These are phyloP conservation scores for Nyctanthes arbortristis DNA, from an alignment of 257 asterid genomes.

Conservation along the genomic window DNA sequence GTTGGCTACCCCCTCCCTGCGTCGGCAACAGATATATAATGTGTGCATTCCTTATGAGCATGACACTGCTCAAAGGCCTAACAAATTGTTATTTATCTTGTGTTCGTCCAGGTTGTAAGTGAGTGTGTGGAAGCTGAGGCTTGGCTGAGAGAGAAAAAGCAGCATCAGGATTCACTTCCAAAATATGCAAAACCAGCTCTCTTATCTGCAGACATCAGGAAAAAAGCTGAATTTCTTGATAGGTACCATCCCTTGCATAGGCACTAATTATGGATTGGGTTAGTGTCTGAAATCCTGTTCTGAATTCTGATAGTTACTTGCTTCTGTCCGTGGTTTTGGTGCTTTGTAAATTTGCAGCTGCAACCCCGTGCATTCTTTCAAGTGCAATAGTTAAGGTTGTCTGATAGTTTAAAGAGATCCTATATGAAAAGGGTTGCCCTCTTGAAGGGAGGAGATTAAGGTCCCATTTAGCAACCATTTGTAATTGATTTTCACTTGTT, in stretches of 20 bases:
- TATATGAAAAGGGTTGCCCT: background rate
- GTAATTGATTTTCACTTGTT: too few species aligned
- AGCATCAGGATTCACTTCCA: constrained; percentile 79
- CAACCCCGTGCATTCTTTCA: background rate
- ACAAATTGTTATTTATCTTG: background rate
- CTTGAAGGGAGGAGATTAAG: background rate
- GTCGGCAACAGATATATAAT: background rate
- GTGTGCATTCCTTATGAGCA: background rate
- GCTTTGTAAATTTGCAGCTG: background rate
- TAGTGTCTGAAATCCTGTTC: background rate
- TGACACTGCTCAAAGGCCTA: background rate
- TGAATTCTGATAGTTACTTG: too few species aligned
- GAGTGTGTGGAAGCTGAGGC: constrained; percentile 89
- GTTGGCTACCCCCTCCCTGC: background rate
- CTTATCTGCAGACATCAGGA: constrained; percentile 63
- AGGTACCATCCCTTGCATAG: constrained; percentile 42
- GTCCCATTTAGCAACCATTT: too few species aligned
- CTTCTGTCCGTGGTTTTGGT: too few species aligned
- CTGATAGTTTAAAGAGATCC: background rate
- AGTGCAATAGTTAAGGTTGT: background rate
- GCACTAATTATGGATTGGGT: background rate
- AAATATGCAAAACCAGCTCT: constrained; percentile 69
- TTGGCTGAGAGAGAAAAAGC: constrained; percentile 81
- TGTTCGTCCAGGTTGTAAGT: constrained; percentile 70
- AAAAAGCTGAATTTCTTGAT: constrained; percentile 76